Conservation (phyloP, 23 red algal species). For the Rhodosorus marinus region DNA sequence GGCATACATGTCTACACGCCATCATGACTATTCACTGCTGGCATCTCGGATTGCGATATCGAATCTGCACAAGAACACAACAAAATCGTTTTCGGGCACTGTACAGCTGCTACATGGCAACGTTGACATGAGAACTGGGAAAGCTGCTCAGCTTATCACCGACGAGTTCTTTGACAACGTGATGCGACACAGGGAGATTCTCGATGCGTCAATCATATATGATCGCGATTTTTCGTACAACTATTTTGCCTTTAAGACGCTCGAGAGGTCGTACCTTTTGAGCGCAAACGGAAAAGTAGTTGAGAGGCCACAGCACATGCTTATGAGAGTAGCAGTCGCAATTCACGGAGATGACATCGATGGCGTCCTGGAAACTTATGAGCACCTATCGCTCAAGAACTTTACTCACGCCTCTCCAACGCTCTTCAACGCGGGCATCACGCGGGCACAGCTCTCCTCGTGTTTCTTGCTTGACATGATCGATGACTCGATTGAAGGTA, state of each 20-base stretch:
- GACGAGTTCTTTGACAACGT: constrained; percentile 46
- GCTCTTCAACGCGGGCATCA: constrained; percentile 89
- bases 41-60: constrained; percentile 84
- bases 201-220: constrained; percentile 90
- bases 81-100: constrained; percentile 69
- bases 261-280: constrained; percentile 92
- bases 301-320: constrained; percentile 97
- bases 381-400: constrained; percentile 67
- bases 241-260: constrained; percentile 96
- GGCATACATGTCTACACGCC: constrained; percentile 88
- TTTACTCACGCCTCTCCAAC: constrained; percentile 96
- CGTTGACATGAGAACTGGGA: constrained; percentile 25
- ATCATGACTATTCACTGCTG: constrained; percentile 95
- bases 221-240: constrained; percentile 96
- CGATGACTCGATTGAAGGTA: constrained; percentile 96
- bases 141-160: constrained; percentile 47
- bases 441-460: constrained; percentile 72
- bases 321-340: constrained; percentile 86
- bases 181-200: constrained; percentile 27
- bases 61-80: constrained; percentile 93
- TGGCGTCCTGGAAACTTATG: constrained; percentile 74
- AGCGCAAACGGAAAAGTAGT: constrained; percentile 82
- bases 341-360: constrained; percentile 80
- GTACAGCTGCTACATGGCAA: constrained; percentile 40
- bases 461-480: constrained; percentile 98